Conservation (phyloP, 331 rosid species). For the Cydonia oblonga region DNA sequence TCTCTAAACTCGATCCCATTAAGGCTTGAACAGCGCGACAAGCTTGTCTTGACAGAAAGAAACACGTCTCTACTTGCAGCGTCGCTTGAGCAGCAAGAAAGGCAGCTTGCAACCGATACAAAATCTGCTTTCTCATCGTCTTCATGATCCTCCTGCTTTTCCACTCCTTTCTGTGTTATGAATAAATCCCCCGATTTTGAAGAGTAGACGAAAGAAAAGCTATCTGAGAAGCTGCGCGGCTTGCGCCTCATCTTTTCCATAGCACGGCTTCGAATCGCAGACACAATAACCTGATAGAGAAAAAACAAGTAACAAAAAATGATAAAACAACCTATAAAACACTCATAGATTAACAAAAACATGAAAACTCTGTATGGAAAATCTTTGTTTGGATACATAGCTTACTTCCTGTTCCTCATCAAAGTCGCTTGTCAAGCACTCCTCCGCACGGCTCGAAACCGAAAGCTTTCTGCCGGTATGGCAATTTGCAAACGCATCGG, state of each 20-base stretch:
- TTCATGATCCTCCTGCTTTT: slow-evolving; percentile 11
- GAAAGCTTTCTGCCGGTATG: slow-evolving; percentile 24
- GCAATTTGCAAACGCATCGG: slow-evolving; percentile 46
- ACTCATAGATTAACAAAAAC: neutral
- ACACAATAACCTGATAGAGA: slow-evolving; percentile 51
- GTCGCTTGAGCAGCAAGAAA: slow-evolving; percentile 55
- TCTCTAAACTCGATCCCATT: slow-evolving; percentile 37
- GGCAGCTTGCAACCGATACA: slow-evolving; percentile 53
- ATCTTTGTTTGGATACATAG: no score
- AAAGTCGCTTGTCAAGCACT: slow-evolving; percentile 32
- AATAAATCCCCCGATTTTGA: slow-evolving; percentile 39
- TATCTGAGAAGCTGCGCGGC: slow-evolving; percentile 25
- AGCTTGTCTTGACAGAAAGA: slow-evolving; percentile 57
- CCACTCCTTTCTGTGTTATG: slow-evolving; percentile 23
- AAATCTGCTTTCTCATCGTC: slow-evolving; percentile 45
- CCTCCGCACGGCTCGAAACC: slow-evolving; percentile 40
- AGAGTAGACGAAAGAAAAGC: slow-evolving; percentile 49
- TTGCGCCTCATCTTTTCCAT: slow-evolving; percentile 52
- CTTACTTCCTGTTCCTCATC: slow-evolving; percentile 62
- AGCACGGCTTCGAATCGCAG: slow-evolving; percentile 55
- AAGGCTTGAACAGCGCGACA: slow-evolving; percentile 53
- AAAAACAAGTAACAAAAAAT: neutral
- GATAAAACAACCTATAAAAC: neutral
- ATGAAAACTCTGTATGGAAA: neutral
- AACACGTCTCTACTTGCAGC: slow-evolving; percentile 44